Evolutionary conservation across 2,329 filamentous ascomycete genomes (phyloP).

Genomic region (Fusarium camptoceras): DNA sequence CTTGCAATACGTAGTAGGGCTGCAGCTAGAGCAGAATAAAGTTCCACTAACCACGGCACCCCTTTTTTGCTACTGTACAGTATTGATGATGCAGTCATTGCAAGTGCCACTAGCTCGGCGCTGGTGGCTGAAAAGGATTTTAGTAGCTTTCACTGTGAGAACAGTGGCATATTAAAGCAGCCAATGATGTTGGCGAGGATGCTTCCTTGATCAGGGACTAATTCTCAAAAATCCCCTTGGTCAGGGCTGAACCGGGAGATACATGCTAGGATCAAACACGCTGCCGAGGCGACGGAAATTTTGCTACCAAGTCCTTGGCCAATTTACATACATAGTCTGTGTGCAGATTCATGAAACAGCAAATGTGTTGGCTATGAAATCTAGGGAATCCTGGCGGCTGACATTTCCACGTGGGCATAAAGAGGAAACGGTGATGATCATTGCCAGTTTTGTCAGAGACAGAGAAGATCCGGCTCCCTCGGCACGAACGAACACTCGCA

Average conservation of each 20-base stretch:
- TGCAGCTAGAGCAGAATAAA: neutral
- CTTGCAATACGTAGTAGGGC: neutral
- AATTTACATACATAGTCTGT: neutral
- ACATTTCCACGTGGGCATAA: neutral
- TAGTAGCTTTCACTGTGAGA: neutral
- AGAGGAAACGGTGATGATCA: neutral
- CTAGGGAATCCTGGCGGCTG: too few species aligned
- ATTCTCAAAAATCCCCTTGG: neutral
- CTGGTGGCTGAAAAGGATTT: neutral
- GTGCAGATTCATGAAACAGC: conserved; percentile 4
- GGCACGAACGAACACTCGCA: neutral
- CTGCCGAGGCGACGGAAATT: neutral
- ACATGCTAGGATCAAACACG: conserved; percentile 13
- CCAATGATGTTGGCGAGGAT: neutral
- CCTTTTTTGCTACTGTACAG: conserved; percentile 3
- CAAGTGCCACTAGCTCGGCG: neutral
- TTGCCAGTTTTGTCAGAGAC: neutral
- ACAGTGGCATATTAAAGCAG: neutral
- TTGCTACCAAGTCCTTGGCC: neutral
- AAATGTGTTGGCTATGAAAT: neutral
- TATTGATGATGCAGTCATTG: neutral
- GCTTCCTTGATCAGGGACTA: neutral
- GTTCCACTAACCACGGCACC: conserved; percentile 3
- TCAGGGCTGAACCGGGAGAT: neutral
- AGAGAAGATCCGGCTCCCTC: neutral